Evolutionary conservation across 2,329 filamentous ascomycete species (phyloP), one percentile per base, ranked within the genome.

Genomic region (Fusarium sp.): DNA sequence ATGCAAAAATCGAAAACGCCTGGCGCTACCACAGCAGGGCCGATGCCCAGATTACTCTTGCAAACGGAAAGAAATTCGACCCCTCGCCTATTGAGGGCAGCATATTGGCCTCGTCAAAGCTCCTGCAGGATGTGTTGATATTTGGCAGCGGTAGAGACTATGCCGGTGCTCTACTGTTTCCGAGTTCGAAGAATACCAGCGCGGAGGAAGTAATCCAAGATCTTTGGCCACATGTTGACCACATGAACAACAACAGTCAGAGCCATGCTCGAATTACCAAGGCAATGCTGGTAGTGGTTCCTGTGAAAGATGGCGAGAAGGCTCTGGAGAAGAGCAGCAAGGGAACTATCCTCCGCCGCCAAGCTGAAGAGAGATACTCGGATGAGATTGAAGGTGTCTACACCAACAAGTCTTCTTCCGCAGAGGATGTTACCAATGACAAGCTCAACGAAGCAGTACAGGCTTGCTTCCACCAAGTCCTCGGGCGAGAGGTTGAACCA

Each of bases 31-130:
- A 89, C 53, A 87, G 85, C 2, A 80, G 89, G 39, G 83, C 84
- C 1, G 90, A 92, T 67, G 83, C 86, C 4, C 88, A 88, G 52
- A 82, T 91, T 35, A 86, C 85, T 0, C 80, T 92, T 6, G 78
- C 86, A 11, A 91, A 88, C 8, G 89, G 89, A 3, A 90, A 91
- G 78, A 92, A 91, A 68, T 90, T 91, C 62, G 88, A 91, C 67
- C 88, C 89, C 2, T 83, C 85, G 3, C 85, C 86, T 0, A 74
- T 91, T 4, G 89, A 92, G 73, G 84, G 82, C 3, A 81, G 80
- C 1, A 82, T 91, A 6, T 75, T 82, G 2, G 78, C 82, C 2
- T 82, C 81, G 0, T 73, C 74, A 13, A 67, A 75, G 3, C 27
- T 83, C 2, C 68, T 90, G 1, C 73, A 78, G 3, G 88, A 90